phyloP scores from a whole-genome alignment of 148 eudicot genomes.

The Nepenthes gracilis region DNA sequence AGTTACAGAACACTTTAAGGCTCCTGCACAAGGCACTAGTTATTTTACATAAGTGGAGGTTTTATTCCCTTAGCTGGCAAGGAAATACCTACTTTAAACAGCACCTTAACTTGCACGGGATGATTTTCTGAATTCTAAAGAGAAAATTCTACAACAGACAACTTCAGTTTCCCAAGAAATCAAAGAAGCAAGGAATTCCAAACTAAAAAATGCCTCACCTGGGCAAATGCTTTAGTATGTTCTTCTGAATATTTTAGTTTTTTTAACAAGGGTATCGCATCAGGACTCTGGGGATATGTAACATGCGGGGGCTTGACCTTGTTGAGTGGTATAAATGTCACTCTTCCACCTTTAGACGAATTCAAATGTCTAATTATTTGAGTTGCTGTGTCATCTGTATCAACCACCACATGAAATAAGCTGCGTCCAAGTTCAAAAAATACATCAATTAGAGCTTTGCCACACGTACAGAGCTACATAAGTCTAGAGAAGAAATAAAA shows the following conservation, averaged over 20 bases:
- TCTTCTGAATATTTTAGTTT: constrained; percentile 41
- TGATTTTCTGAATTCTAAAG: no score
- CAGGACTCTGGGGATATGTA: constrained; percentile 62
- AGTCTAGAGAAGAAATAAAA: no score
- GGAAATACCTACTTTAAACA: no score
- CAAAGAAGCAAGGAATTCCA: not conserved
- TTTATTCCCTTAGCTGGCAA: no score
- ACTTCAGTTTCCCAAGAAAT: not conserved
- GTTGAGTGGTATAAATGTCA: constrained; percentile 94
- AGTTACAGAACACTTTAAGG: no score
- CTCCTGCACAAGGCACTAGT: no score
- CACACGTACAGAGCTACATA: no score
- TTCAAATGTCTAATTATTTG: constrained; percentile 70
- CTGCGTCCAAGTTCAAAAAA: constrained; percentile 28
- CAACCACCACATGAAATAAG: constrained; percentile 95
- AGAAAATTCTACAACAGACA: no score
- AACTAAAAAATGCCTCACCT: constrained; percentile 31
- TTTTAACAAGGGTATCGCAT: constrained; percentile 75
- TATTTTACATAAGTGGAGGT: no score
- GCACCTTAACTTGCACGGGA: no score
- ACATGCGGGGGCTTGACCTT: constrained; percentile 77
- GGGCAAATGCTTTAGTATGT: constrained; percentile 63
- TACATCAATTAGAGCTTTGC: not conserved
- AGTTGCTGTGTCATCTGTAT: constrained; percentile 78
- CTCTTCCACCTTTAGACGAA: constrained; percentile 77